phyloP scores from a whole-genome alignment of 2,329 filamentous ascomycete species.

The Fusarium austroafricanum region DNA sequence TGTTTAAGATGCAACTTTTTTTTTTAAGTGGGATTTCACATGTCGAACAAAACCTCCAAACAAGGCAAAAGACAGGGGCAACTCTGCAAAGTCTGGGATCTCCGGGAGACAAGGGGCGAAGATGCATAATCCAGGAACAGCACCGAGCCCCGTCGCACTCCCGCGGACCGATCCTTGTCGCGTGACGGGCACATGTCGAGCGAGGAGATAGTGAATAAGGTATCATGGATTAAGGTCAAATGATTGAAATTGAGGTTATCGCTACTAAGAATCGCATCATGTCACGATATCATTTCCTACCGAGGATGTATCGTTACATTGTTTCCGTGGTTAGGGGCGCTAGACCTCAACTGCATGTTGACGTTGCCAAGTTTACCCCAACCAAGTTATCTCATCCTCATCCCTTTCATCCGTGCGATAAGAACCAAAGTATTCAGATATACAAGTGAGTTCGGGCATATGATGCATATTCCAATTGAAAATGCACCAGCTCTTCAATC shows the following conservation, averaged over 20 bases:
- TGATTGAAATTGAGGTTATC: conserved; percentile 2
- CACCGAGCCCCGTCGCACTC: conserved; percentile 34
- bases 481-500: neutral
- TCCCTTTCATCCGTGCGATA: conserved; percentile 18
- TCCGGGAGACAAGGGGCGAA: conserved; percentile 29
- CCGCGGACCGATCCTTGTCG: conserved; percentile 38
- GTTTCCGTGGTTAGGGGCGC: conserved; percentile 7
- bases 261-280: neutral
- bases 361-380: conserved; percentile 36
- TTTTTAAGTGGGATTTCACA: conserved; percentile 40
- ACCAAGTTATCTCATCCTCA: conserved; percentile 30
- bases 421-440: neutral
- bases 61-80: conserved; percentile 37
- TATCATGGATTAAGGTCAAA: conserved; percentile 6
- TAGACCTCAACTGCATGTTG: conserved; percentile 41
- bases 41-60: conserved; percentile 25
- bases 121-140: conserved; percentile 43
- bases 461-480: neutral
- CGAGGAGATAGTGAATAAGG: neutral
- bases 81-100: conserved; percentile 23
- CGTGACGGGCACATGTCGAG: conserved; percentile 37
- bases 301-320: conserved; percentile 34
- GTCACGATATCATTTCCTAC: conserved; percentile 6
- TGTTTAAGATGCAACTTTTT: neutral
- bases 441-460: neutral